Conservation (phyloP, 1,284 basidiomycete species). For the Boletus hoseneyae region DNA sequence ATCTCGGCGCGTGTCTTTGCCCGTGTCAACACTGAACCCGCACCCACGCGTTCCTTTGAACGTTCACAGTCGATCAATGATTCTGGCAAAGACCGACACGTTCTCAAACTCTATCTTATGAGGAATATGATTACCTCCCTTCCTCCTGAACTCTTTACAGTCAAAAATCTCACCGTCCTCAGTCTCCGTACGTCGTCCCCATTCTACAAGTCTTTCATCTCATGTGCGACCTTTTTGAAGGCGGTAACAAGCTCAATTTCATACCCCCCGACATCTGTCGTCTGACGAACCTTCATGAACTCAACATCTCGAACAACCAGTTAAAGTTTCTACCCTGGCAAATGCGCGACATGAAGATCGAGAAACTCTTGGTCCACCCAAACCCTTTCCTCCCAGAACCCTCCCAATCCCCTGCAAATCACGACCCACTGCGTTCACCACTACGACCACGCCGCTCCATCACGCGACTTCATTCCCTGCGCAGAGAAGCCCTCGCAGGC, state of each 20-base stretch:
- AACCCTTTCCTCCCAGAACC: constrained; percentile 55
- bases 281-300: constrained; percentile 51
- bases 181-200: constrained; percentile 30
- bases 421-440: constrained; percentile 3
- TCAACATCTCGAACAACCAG: constrained; percentile 62
- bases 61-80: constrained; percentile 34
- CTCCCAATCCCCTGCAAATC: not conserved
- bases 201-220: not conserved
- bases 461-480: constrained; percentile 17
- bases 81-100: constrained; percentile 32
- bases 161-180: constrained; percentile 31
- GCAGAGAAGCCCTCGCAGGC: constrained; percentile 18
- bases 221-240: constrained; percentile 15
- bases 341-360: constrained; percentile 52
- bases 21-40: constrained; percentile 28
- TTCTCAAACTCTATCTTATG: constrained; percentile 33
- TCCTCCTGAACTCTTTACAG: constrained; percentile 27
- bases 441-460: constrained; percentile 20
- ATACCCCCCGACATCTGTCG: constrained; percentile 65
- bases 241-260: constrained; percentile 46
- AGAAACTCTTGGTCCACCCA: constrained; percentile 44
- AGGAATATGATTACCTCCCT: constrained; percentile 26
- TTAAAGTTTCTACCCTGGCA: constrained; percentile 64
- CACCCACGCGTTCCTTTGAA: constrained; percentile 27
- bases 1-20: constrained; percentile 12